Evolutionary conservation across 257 asterid genomes (phyloP), one percentile per base, ranked within the genome.

Genomic region (Plantago major): DNA sequence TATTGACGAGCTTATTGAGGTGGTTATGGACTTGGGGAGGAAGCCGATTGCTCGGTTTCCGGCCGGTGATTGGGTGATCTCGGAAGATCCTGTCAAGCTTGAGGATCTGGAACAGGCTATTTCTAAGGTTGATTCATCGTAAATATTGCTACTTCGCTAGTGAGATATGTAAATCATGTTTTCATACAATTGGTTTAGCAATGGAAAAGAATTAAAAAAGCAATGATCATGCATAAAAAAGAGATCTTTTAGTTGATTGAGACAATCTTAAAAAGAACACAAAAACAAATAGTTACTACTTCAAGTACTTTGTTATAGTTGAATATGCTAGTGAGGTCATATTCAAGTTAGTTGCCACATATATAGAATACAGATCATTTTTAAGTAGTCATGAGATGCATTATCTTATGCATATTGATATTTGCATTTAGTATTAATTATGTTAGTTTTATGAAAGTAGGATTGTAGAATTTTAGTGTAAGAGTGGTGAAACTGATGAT

Each of bases 21-120:
- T 92, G 59, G 97, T 92, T 17, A 84, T 92, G 99, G 99, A 92
- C 81, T 84, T 92, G 81, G 97, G 99, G 17, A 84, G 99, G 68
- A 86, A 84, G 63, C 97, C 99, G 1, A 79, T 92, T 28, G 99
- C 99, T 42, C 86, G 99, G 38, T 92, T 92, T 67, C 99, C 99
- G 15, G 73, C 85, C 0, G 99, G 97, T 3, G 99, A 89, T 79
- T 86, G 96, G 87, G 76, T 81, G 71, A 81, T 92, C 63, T 86
- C 95, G 2, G 95, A 89, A 45, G 80, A 78, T 52, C 66, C 84
- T 9, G 99, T 92, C 66, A 76, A 64, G 81, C 81, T 75, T 48
- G 99, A 92, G 68, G 97, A 92, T 76, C 89, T 89, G 1, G 63
- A 49, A 45, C 84, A 89, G 60, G 88, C 99, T 54, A 80, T 84